Evolutionary conservation across 805 yeast genomes (phyloP), one percentile per base, ranked within the genome.

Genomic region (Saturnispora ahearnii): DNA sequence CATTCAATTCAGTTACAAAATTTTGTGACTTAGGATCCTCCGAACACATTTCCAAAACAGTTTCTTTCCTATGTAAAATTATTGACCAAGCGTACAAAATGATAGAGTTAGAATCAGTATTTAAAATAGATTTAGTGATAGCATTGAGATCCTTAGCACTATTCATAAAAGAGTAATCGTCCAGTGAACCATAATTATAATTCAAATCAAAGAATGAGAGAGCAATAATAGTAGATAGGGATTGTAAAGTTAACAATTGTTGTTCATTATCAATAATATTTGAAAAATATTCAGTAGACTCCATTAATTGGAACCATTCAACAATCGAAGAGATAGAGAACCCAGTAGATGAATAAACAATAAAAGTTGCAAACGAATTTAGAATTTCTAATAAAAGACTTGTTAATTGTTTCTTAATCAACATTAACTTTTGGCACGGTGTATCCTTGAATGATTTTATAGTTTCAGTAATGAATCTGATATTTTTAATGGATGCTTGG

Each of bases 71-170:
- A 55, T 78, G 77, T 10, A 81, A 60, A 10, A 81, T 62, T 12
- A 82, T 75, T 30, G 86, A 76, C 91, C 91, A 85, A 22, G 79
- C 74, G 59, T 82, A 84, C 41, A 78, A 61, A 0, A 81, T 66
- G 10, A 83, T 61, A 2, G 85, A 66, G 53, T 77, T 76, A 2
- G 64, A 51, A 11, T 68, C 62, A 1, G 73, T 58, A 9, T 64
- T 59, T 5, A 66, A 49, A 2, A 64, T 44, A 5, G 34, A 32
- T 22, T 54, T 45, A 22, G 61, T 62, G 4, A 62, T 57, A 22
- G 44, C 18, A 3, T 33, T 48, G 15, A 81, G 60, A 4, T 66
- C 56, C 0, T 64, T 60, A 49, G 78, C 60, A 52, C 78, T 76
- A 46, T 68, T 63, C 55, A 74, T 64, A 47, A 63, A 76, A 0